These are phyloP conservation scores for Malania oleifera DNA, from an alignment of 164 flowering plant genomes.

Conservation along the genomic window DNA sequence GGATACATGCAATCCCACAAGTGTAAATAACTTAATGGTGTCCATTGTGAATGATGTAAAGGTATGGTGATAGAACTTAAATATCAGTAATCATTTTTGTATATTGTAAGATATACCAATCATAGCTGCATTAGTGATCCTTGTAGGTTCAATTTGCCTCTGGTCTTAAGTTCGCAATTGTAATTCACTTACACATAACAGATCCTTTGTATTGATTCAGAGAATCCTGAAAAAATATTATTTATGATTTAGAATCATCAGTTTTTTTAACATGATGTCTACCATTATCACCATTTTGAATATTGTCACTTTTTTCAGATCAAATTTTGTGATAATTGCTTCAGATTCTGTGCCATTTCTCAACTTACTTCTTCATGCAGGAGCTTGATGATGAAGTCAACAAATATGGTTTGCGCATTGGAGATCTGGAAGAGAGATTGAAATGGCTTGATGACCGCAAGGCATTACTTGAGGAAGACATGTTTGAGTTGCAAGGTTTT, in stretches of 20 bases:
- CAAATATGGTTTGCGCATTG: constrained; percentile 21
- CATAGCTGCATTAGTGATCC: not conserved
- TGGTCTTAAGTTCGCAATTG: no score
- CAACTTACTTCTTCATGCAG: constrained; percentile 21
- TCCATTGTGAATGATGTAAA: constrained; percentile 16
- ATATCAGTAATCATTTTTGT: no score
- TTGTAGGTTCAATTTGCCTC: not conserved
- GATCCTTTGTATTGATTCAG: no score
- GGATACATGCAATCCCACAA: constrained; percentile 11
- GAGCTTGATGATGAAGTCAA: constrained; percentile 22
- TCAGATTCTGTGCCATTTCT: not conserved
- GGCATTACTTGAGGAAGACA: constrained; percentile 19
- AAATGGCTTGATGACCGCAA: constrained; percentile 15
- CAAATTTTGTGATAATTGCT: not conserved
- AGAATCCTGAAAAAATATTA: no score
- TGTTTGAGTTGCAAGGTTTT: constrained; percentile 36
- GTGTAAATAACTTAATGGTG: constrained; percentile 10
- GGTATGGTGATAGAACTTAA: constrained; percentile 16
- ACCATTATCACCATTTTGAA: no score
- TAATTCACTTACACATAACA: no score
- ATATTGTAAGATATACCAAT: no score
- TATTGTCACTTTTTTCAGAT: no score
- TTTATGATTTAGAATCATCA: no score
- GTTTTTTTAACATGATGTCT: no score
- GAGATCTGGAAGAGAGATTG: constrained; percentile 19